Base-by-base conservation (phyloP, 2,329 filamentous ascomycete genomes). In the Macrophomina tecta region DNA sequence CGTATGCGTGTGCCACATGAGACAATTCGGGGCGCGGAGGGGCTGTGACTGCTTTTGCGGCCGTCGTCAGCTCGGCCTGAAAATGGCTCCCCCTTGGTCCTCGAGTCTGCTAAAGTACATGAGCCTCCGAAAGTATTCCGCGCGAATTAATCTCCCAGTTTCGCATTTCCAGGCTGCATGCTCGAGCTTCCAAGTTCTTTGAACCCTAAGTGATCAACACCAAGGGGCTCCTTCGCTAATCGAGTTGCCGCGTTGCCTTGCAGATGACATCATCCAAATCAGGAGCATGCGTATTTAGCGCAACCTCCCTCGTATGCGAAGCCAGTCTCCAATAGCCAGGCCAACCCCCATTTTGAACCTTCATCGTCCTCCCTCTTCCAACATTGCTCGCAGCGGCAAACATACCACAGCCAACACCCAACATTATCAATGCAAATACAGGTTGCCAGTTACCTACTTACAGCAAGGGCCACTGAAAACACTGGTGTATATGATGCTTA, bases 261-360 rank as follows among this genome's bases (percentile, higher is more conserved):
- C 38, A 58, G 58, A 62, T 62, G 58, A 62, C 58, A 62, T 62
- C 58, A 62, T 18, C 56, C 58, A n/a, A 38, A 36, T 62, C 45
- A 62, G 30, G 56, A 14, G 18, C 56, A 12, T 14, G 2, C 30
- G 36, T 48, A 28, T 61, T 23, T 38, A 38, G 36, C 36, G 36
- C 36, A 38, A 12, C 16, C 11, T 18, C 23, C 12, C 28, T 7
- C 55, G 32, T 32, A 40, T 11, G 40, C 38, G 18, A 11, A 30
- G 1, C 36, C 36, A 42, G 42, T 9, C 11, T 36, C 36, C 30
- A 5, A 36, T 36, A 11, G 11, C 51, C 12, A 9, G 14, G 8
- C 18, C 5, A n/a, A 30, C 14, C 16, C 30, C 4, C 36, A 8
- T 11, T 28, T 5, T 5, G 12, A 14, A 45, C 11, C 5, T n/a